These are phyloP conservation scores for Teunomyces pallodes DNA, from an alignment of 805 yeast genomes.

Conservation along the genomic window DNA sequence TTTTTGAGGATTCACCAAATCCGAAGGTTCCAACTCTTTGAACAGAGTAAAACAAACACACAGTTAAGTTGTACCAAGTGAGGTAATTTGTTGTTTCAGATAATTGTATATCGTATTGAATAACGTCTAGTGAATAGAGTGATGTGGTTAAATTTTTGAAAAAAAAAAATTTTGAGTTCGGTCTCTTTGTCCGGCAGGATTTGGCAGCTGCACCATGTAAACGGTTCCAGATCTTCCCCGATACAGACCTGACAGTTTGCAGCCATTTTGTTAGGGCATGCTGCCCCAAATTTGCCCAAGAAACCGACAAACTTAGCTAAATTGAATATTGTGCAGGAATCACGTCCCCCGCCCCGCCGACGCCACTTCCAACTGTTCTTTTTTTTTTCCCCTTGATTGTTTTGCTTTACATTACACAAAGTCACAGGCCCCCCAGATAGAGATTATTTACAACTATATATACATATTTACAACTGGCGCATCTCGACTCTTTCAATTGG, in stretches of 20 bases:
- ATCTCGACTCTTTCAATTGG: constrained; percentile 39
- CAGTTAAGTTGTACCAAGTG: no score
- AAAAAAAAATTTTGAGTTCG: not conserved
- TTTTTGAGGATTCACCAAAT: not conserved
- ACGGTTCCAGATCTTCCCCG: constrained; percentile 4
- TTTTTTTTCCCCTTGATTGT: not conserved
- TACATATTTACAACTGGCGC: not conserved
- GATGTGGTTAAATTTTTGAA: not conserved
- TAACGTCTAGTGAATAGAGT: no score
- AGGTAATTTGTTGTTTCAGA: no score
- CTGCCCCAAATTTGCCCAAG: not conserved
- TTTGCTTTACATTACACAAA: not conserved
- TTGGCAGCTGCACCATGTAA: not conserved
- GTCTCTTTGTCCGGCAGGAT: not conserved
- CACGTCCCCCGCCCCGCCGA: no score
- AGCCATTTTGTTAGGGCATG: constrained; percentile 3
- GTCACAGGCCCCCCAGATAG: not conserved
- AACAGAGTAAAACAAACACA: not conserved
- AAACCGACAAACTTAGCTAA: no score
- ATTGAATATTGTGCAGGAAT: not conserved
- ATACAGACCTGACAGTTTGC: constrained; percentile 4
- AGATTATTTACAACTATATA: not conserved
- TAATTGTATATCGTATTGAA: no score
- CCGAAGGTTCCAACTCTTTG: not conserved
- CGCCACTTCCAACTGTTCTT: not conserved